Evolutionary conservation across 768 basidiomycete species (phyloP).

Genomic region (Phanerochaete sordida): DNA sequence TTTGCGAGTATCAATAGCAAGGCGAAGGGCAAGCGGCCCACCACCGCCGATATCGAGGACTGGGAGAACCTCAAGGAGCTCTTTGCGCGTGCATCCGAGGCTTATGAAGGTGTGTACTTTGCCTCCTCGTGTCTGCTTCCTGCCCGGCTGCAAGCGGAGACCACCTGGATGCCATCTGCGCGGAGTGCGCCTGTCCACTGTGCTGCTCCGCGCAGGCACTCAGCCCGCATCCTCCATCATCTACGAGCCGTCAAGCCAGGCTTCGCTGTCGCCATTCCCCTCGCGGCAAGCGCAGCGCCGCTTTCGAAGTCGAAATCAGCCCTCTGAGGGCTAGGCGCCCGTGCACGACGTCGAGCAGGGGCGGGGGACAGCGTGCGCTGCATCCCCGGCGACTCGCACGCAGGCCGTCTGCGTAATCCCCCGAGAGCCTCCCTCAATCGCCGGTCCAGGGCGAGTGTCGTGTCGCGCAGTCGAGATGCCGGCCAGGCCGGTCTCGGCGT

Average conservation of each 20-base stretch:
- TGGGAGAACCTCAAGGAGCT: constrained; percentile 69
- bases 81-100: constrained; percentile 51
- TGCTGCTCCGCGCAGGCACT: no score
- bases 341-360: neutral
- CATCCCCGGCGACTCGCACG: neutral
- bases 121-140: neutral
- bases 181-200: no score
- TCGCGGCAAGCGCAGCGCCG: neutral
- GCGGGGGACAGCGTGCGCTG: neutral
- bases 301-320: neutral
- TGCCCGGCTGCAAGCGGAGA: no score
- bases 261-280: neutral
- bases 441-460: neutral
- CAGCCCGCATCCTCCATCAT: no score
- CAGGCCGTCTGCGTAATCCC: neutral
- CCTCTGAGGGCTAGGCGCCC: neutral
- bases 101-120: constrained; percentile 5
- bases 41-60: constrained; percentile 38
- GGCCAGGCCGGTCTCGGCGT: neutral
- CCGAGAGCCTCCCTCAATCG: neutral
- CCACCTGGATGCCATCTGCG: no score
- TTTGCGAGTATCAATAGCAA: constrained; percentile 15
- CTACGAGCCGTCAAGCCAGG: neutral
- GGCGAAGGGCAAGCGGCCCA: constrained; percentile 12
- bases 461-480: neutral